These are phyloP conservation scores for Fusarium penzigii DNA, from an alignment of 2,329 filamentous ascomycete species.

Conservation along the genomic window DNA sequence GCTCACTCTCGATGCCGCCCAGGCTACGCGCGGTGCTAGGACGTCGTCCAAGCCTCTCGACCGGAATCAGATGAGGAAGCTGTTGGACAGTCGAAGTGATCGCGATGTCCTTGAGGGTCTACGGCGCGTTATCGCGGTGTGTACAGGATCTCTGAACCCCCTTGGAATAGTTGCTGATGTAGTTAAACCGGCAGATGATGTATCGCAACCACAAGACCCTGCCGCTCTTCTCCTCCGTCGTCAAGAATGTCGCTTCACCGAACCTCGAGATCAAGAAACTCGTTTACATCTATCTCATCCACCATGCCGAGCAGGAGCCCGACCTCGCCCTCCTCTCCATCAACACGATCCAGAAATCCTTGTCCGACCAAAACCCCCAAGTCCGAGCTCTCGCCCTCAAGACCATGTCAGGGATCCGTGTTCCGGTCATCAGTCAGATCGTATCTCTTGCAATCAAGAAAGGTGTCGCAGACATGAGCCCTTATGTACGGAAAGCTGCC, in stretches of 20 bases:
- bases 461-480: constrained; percentile 90
- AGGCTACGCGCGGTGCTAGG: constrained; percentile 72
- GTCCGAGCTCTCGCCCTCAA: constrained; percentile 88
- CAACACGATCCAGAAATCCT: constrained; percentile 97
- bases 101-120: constrained; percentile 90
- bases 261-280: constrained; percentile 97
- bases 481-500: constrained; percentile 87
- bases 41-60: constrained; percentile 67
- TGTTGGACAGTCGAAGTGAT: constrained; percentile 91
- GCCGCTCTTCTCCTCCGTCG: constrained; percentile 93
- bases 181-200: constrained; percentile 70
- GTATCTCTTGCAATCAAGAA: constrained; percentile 95
- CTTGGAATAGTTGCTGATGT: constrained; percentile 5
- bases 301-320: constrained; percentile 94
- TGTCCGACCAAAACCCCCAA: constrained; percentile 89
- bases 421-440: constrained; percentile 97
- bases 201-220: constrained; percentile 87
- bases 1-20: constrained; percentile 94
- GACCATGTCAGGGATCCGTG: constrained; percentile 96
- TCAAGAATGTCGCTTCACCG: constrained; percentile 95
- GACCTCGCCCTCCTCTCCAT: constrained; percentile 95
- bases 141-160: constrained; percentile 26
- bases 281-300: constrained; percentile 96
- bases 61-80: constrained; percentile 85
- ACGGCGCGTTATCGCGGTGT: constrained; percentile 82